Conservation (phyloP, 306 rosid species). For the Geum urbanum region DNA sequence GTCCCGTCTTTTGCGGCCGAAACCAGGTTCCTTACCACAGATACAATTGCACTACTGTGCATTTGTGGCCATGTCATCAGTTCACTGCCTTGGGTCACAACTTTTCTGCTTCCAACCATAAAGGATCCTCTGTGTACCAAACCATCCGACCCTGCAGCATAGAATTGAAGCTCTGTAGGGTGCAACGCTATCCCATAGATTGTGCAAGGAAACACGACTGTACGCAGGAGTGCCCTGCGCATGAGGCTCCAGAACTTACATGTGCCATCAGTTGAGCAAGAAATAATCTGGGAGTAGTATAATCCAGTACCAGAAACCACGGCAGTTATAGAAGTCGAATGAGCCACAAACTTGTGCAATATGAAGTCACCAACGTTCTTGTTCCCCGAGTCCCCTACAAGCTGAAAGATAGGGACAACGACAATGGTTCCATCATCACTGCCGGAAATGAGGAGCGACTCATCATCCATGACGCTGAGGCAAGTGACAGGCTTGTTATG, state of each 20-base stretch:
- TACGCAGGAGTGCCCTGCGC: constrained; percentile 24
- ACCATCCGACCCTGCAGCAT: constrained; percentile 72
- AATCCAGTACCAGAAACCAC: too few species aligned
- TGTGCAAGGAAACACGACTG: constrained; percentile 44
- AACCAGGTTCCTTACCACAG: constrained; percentile 43
- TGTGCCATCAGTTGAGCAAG: too few species aligned
- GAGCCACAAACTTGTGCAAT: constrained; percentile 46
- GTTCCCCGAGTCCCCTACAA: constrained; percentile 24
- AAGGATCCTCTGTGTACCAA: too few species aligned
- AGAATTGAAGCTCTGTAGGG: constrained; percentile 36
- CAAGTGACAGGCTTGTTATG: constrained; percentile 51
- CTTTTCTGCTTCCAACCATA: too few species aligned
- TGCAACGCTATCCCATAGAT: constrained; percentile 40
- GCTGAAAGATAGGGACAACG: constrained; percentile 47
- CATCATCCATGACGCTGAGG: constrained; percentile 49
- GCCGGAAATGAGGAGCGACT: constrained; percentile 59
- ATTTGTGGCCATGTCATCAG: constrained; percentile 26
- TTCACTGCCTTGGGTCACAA: too few species aligned
- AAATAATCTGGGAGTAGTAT: too few species aligned
- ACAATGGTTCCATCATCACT: constrained; percentile 60
- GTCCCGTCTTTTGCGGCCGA: constrained; percentile 74
- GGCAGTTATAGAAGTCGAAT: constrained; percentile 51
- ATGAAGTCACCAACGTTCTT: constrained; percentile 18
- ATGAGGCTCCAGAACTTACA: constrained; percentile 58
- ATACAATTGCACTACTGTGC: constrained; percentile 41